phyloP scores from a whole-genome alignment of 305 asterid genomes.

The Fraxinus angustifolia region DNA sequence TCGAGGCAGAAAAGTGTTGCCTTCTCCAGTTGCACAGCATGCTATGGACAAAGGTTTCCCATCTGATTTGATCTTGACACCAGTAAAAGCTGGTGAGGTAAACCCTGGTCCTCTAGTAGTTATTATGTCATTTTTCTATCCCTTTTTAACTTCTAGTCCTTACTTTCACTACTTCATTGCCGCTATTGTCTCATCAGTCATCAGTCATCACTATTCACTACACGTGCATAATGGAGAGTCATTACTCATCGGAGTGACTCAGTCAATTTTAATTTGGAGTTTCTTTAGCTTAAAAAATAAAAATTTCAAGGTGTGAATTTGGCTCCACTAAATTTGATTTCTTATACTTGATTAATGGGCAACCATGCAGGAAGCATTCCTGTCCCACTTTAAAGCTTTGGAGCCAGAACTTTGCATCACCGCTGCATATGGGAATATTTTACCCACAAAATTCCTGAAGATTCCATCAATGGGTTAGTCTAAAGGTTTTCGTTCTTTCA shows the following conservation, averaged over 20 bases:
- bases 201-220: not conserved
- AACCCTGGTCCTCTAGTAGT: not conserved
- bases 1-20: slow-evolving; percentile 85
- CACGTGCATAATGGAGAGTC: not conserved
- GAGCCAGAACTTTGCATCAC: slow-evolving; percentile 93
- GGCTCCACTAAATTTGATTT: not conserved
- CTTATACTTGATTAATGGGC: slow-evolving; percentile 10
- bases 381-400: slow-evolving; percentile 55
- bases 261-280: not conserved
- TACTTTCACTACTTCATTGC: not conserved
- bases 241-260: not conserved
- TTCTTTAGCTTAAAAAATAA: not conserved
- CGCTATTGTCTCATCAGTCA: not conserved
- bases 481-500: slow-evolving; percentile 7
- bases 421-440: slow-evolving; percentile 94
- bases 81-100: slow-evolving; percentile 87
- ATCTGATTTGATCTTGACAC: slow-evolving; percentile 74
- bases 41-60: slow-evolving; percentile 80
- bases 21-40: slow-evolving; percentile 88
- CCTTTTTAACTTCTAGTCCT: not conserved
- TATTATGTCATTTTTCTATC: not conserved
- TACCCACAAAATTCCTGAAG: slow-evolving; percentile 78
- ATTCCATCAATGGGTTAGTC: slow-evolving; percentile 85
- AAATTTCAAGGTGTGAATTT: not conserved
- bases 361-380: slow-evolving; percentile 66